Conservation (phyloP, 169 alveolate species). For the Theileria orientalis region DNA sequence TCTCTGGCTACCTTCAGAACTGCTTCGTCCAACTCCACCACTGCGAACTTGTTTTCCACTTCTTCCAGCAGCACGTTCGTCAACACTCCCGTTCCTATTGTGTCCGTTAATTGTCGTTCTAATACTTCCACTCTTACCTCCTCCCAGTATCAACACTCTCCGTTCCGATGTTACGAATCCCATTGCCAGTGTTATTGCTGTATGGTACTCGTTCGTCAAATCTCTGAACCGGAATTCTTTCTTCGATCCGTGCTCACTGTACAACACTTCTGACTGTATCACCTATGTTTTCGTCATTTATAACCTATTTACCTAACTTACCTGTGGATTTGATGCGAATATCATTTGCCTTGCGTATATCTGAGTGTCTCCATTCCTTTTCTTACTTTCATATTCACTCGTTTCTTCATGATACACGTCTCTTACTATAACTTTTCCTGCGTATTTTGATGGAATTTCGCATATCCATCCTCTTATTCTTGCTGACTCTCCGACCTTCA, state of each 20-base stretch:
- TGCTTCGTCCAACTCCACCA: conserved; percentile 46
- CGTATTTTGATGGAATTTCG: conserved; percentile 28
- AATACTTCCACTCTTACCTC: background rate
- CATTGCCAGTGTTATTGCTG: conserved; percentile 43
- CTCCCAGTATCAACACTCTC: conserved; percentile 31
- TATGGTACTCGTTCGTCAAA: conserved; percentile 34
- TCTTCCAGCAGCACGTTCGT: conserved; percentile 13
- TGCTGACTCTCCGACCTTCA: conserved; percentile 55
- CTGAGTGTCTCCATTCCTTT: conserved; percentile 10
- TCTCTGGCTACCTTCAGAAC: conserved; percentile 20
- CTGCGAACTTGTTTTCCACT: conserved; percentile 5
- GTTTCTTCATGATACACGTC: conserved; percentile 7
- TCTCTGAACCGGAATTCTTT: conserved; percentile 3
- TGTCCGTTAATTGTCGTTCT: too few relatives aligned
- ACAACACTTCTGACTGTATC: conserved; percentile 68
- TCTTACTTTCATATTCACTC: background rate
- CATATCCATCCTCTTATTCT: conserved; percentile 34
- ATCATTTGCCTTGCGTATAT: conserved; percentile 71
- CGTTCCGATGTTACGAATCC: conserved; percentile 31
- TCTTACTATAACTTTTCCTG: conserved; percentile 43
- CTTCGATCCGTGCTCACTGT: conserved; percentile 12
- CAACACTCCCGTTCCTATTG: conserved; percentile 42
- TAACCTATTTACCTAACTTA: too few relatives aligned
- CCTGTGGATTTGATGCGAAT: conserved; percentile 73
- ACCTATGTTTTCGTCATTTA: too few relatives aligned